Evolutionary conservation across 805 yeast genomes (phyloP), one percentile per base, ranked within the genome.

Genomic region (Suhomyces emberorum): DNA sequence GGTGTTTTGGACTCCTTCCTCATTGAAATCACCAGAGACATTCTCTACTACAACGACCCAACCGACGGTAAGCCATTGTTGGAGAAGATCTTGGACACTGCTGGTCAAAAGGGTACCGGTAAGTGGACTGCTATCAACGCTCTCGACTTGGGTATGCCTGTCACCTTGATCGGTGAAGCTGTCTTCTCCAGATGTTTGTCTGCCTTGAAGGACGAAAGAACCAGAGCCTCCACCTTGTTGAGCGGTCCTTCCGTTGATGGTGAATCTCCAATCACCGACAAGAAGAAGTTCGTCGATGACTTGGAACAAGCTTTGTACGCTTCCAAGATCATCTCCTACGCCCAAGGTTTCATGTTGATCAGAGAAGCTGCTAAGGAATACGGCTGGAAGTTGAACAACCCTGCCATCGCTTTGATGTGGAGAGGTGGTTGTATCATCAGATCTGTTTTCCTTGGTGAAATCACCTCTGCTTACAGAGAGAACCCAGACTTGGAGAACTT

Each of bases 31-130:
- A 91, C 98, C 50, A 86, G 95, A 69, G 97, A 91, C 65, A 88
- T 91, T 57, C 76, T 93, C 65, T 81, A 83, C 65, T 88, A 67
- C 77, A 77, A 88, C 64, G 97, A 91, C 63, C 72, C 72, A 43
- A 77, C 75, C 44, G 96, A 89, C 59, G 95, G 95, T 53, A 79
- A 80, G 50, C 95, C 98, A 57, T 71, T 93, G 49, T 95, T 91
- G 43, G 98, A 93, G 76, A 93, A 91, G 79, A 89, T 91, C 61
- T 73, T 88, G 67, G 98, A 91, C 72, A 67, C 86, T 59, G 98
- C 98, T 52, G 98, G 98, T 57, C 98, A 91, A 77, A 91, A 91
- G 79, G 98, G 98, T 79, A 91, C 98, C 52, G 98, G 98, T 76
- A 91, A 91, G 76, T 91, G 98, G 98, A 93, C 98, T 53, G 97